Percentiles rank a stretch among this genome's conserved stretches.
These are phyloP conservation scores for Neonectria magnoliae DNA, from an alignment of 2,329 filamentous ascomycete species.

Conservation along the genomic window DNA sequence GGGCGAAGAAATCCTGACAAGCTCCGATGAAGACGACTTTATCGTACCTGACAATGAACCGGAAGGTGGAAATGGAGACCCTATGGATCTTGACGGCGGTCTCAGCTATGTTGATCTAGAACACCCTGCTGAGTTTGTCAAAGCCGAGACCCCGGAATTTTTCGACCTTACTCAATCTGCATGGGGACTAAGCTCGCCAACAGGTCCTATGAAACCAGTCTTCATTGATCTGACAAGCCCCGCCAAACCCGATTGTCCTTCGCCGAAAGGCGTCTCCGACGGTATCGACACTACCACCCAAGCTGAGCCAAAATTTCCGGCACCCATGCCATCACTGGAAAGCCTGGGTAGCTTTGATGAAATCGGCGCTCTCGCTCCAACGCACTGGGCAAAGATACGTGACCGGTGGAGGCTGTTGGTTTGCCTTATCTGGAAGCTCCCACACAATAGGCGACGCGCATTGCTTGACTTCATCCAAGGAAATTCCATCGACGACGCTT, in stretches of 20 bases:
- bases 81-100: conserved; percentile 21
- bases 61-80: background rate
- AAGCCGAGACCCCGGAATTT: conserved; percentile 35
- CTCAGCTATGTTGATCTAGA: background rate
- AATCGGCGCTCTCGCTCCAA: conserved; percentile 33
- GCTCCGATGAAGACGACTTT: conserved; percentile 62
- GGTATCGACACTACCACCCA: background rate
- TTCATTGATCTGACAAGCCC: conserved; percentile 44
- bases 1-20: conserved; percentile 63
- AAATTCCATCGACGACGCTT: conserved; percentile 30
- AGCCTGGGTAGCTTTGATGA: conserved; percentile 36
- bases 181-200: conserved; percentile 25
- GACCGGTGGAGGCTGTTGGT: conserved; percentile 46
- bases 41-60: conserved; percentile 52
- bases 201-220: background rate
- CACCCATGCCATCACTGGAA: conserved; percentile 33
- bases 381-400: conserved; percentile 40
- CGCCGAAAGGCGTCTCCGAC: background rate
- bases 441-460: conserved; percentile 41
- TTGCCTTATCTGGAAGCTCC: conserved; percentile 44
- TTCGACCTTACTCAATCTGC: conserved; percentile 46
- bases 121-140: conserved; percentile 19
- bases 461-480: conserved; percentile 39
- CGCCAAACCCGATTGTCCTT: conserved; percentile 15
- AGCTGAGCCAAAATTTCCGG: background rate